Conservation (phyloP, 2,329 filamentous ascomycete genomes). For the Coccinonectria pachysandricola region DNA sequence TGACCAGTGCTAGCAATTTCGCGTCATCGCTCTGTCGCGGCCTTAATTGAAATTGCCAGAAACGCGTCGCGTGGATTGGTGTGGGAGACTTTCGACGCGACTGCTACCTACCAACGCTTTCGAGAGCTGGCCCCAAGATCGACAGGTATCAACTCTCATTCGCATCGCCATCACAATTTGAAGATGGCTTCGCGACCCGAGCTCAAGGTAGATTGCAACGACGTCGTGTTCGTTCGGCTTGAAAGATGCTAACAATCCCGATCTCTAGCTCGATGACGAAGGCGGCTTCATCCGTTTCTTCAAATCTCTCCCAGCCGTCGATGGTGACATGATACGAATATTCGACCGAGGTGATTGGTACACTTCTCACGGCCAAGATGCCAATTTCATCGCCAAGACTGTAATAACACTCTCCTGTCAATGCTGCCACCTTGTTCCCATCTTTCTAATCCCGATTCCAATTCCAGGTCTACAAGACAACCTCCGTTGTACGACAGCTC, state of each 20-base stretch:
- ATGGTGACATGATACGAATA: conserved; percentile 70
- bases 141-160: conserved; percentile 2
- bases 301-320: conserved; percentile 65
- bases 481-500: conserved; percentile 83
- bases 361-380: conserved; percentile 83
- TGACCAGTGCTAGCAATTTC: conserved; percentile 5
- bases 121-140: conserved; percentile 3
- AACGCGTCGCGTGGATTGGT: conserved; percentile 18
- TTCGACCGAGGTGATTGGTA: conserved; percentile 95
- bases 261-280: conserved; percentile 77
- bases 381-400: conserved; percentile 69
- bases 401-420: conserved; percentile 32
- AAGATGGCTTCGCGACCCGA: conserved; percentile 64
- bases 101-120: no score
- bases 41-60: conserved; percentile 18
- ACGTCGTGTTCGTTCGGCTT: neutral
- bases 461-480: conserved; percentile 83
- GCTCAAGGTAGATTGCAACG: conserved; percentile 45
- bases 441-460: neutral
- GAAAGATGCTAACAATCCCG: conserved; percentile 4
- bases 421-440: neutral
- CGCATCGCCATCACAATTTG: conserved; percentile 5
- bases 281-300: conserved; percentile 95
- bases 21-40: conserved; percentile 7
- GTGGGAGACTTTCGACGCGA: conserved; percentile 13